These are phyloP conservation scores for Termitomyces sp. DNA, from an alignment of 768 basidiomycete genomes.

Conservation along the genomic window DNA sequence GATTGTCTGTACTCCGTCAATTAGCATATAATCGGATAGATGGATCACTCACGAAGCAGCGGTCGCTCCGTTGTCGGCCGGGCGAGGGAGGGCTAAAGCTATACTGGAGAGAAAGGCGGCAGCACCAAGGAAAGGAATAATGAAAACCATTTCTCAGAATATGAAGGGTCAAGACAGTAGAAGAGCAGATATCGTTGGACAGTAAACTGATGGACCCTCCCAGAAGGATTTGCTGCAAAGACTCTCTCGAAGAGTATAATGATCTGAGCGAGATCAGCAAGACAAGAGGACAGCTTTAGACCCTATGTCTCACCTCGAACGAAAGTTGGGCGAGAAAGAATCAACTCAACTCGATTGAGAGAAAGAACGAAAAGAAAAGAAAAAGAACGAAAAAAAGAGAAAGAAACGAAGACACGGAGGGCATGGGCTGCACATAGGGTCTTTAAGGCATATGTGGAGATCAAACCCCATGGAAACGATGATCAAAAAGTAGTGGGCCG, in stretches of 20 bases:
- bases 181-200: conserved; percentile 37
- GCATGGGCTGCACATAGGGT: background rate
- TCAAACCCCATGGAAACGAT: conserved; percentile 13
- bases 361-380: conserved; percentile 35
- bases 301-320: conserved; percentile 38
- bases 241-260: conserved; percentile 68
- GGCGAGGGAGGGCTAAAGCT: conserved; percentile 41
- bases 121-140: conserved; percentile 49
- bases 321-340: conserved; percentile 49
- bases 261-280: conserved; percentile 32
- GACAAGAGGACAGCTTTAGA: background rate
- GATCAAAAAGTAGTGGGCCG: background rate
- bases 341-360: conserved; percentile 59
- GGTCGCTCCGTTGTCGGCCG: conserved; percentile 25
- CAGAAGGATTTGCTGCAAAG: conserved; percentile 49
- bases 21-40: background rate
- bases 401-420: conserved; percentile 16
- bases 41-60: conserved; percentile 26
- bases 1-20: conserved; percentile 1
- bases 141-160: conserved; percentile 53
- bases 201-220: conserved; percentile 45
- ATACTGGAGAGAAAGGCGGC: conserved; percentile 48
- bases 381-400: conserved; percentile 22
- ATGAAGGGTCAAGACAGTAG: conserved; percentile 33
- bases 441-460: conserved; percentile 19